Base-by-base conservation (phyloP, 2,329 filamentous ascomycete genomes). In the Talaromyces sp. region DNA sequence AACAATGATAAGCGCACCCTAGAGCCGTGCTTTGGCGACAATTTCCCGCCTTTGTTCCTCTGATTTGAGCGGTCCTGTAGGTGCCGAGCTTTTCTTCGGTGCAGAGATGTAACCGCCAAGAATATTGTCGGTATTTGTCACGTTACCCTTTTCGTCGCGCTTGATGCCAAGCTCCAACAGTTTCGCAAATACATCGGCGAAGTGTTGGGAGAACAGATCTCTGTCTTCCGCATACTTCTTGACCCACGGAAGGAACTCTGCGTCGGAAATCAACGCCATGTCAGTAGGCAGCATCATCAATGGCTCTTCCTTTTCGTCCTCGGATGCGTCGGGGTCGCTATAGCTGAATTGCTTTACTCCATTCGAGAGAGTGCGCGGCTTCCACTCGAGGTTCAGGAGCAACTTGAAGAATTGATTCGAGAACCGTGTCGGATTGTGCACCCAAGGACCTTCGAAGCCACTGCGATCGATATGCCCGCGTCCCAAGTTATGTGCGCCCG, bases 231-330 rank as follows among this genome's bases (percentile, higher is more conserved):
- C 86, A 71, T 89, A 89, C 66, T 78, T 71, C 73, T 86, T 79
- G 13, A 89, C 86, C 82, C 84, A 89, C 7, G 76, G 76, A 19
- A 78, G 73, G 72, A 89, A 89, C 6, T 68, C 72, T 2, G 79
- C 73, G 68, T 89, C 87, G 1, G 80, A 78, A 3, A 84, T 75
- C 45, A 89, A 78, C 4, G 86, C 83, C 70, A 89, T 83, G 72
- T 89, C 87, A 2, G 86, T 88, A 0, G 87, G 87, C 72, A 89
- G 72, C 87, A 89, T 89, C 87, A 89, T 89, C 49, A 89, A 76
- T 64, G 84, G 84, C 65, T 84, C 83, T 52, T 83, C 82, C 45
- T 72, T 73, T 69, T 79, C 79, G 62, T 77, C 76, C 22, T 68
- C 69, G 9, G 69, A 63, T 16, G 73, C 71, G 69, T 88, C 84